Percentiles rank a stretch among this genome's conserved stretches.
These are phyloP conservation scores for Russula lepida DNA, from an alignment of 768 basidiomycete species.

Conservation along the genomic window DNA sequence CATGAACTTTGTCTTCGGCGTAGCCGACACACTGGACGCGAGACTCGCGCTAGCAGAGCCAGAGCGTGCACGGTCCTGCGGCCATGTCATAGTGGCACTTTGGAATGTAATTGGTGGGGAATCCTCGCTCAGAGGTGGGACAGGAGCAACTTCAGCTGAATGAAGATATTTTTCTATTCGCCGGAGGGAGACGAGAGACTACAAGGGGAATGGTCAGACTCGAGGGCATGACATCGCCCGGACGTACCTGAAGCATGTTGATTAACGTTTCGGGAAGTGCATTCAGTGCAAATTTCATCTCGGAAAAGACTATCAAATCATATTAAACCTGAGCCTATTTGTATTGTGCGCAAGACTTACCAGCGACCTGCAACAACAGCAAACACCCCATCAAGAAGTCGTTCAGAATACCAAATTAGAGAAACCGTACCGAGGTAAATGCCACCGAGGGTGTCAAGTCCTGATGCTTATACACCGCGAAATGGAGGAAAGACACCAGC, in stretches of 20 bases:
- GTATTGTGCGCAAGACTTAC: conserved; percentile 24
- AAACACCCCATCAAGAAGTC: not conserved
- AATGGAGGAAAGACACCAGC: conserved; percentile 49
- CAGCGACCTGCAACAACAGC: conserved; percentile 31
- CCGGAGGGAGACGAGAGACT: conserved; percentile 76
- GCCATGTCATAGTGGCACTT: conserved; percentile 87
- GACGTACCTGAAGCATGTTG: conserved; percentile 67
- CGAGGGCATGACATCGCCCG: not conserved
- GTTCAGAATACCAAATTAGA: not conserved
- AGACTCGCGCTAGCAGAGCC: conserved; percentile 29
- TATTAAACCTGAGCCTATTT: not conserved
- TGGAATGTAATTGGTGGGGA: conserved; percentile 62
- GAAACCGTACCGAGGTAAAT: conserved; percentile 44
- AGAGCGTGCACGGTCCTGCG: conserved; percentile 52
- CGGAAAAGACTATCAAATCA: conserved; percentile 55
- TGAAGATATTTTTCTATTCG: conserved; percentile 88
- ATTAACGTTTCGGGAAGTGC: conserved; percentile 88
- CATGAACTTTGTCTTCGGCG: conserved; percentile 72
- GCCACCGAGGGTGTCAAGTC: conserved; percentile 75
- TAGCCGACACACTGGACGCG: conserved; percentile 50
- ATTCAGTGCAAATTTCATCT: conserved; percentile 83
- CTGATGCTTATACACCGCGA: conserved; percentile 60
- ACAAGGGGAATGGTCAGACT: not conserved
- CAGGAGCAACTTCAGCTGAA: conserved; percentile 58
- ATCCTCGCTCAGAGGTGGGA: conserved; percentile 49